These are phyloP conservation scores for Pseudogymnoascus sp. DNA, from an alignment of 2,329 filamentous ascomycete genomes.

Conservation along the genomic window DNA sequence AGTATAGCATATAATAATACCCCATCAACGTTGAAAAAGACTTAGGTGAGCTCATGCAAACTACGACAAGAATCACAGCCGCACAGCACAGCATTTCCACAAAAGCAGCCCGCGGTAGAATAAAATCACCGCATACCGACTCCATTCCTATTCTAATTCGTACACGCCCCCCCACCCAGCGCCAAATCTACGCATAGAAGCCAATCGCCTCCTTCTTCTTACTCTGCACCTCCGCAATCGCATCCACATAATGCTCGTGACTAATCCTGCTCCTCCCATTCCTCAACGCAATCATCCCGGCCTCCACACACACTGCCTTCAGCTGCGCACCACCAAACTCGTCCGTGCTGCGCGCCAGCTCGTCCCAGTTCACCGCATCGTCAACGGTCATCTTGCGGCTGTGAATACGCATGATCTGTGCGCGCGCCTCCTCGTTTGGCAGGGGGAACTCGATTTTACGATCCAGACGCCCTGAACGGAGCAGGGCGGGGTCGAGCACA, in stretches of 20 bases:
- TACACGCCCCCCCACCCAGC: neutral
- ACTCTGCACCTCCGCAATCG: constrained; percentile 88
- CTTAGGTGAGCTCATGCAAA: too few species aligned
- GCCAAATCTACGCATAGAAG: constrained; percentile 19
- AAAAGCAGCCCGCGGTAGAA: neutral
- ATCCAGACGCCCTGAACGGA: constrained; percentile 86
- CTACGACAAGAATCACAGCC: too few species aligned
- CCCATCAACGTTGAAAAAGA: neutral
- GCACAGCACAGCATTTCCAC: neutral
- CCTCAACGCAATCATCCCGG: constrained; percentile 95
- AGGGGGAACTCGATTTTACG: constrained; percentile 98
- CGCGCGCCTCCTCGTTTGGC: constrained; percentile 93
- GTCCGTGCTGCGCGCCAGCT: constrained; percentile 91
- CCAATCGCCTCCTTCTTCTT: constrained; percentile 80
- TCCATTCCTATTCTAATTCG: neutral
- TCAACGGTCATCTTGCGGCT: constrained; percentile 98
- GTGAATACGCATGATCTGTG: constrained; percentile 96
- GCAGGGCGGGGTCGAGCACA: constrained; percentile 81
- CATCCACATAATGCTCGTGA: constrained; percentile 98
- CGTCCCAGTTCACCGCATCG: constrained; percentile 87
- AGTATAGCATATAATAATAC: neutral
- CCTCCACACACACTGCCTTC: constrained; percentile 97
- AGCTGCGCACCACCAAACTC: constrained; percentile 97
- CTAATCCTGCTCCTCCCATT: constrained; percentile 94
- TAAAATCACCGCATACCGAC: neutral